Percentiles rank a stretch among this genome's conserved stretches.
phyloP scores from a whole-genome alignment of 2,329 filamentous ascomycete genomes.

The Exutisphaerella laricina region DNA sequence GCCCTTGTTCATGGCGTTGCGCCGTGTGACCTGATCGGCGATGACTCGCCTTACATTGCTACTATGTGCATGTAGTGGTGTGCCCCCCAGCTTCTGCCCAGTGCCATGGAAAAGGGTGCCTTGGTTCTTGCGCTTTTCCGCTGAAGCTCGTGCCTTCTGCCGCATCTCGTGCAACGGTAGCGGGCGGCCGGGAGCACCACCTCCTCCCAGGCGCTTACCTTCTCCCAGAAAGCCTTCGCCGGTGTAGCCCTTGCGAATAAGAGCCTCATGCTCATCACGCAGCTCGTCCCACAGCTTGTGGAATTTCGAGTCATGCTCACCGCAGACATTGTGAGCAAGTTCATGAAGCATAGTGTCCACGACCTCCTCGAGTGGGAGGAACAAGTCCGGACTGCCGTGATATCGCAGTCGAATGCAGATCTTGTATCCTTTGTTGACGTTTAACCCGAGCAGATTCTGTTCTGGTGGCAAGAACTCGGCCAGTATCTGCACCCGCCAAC shows the following conservation, averaged over 20 bases:
- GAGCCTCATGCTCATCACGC: conserved; percentile 73
- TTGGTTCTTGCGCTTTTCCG: conserved; percentile 58
- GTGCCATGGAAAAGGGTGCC: conserved; percentile 51
- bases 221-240: conserved; percentile 80
- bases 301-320: conserved; percentile 77
- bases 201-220: conserved; percentile 72
- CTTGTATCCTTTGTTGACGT: conserved; percentile 68
- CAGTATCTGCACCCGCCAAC: conserved; percentile 72
- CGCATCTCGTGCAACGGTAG: conserved; percentile 67
- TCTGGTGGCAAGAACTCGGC: conserved; percentile 80
- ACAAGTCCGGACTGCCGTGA: conserved; percentile 65
- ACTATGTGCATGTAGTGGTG: conserved; percentile 47
- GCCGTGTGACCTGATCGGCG: conserved; percentile 60
- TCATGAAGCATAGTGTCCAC: conserved; percentile 93
- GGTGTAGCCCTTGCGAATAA: conserved; percentile 76
- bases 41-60: conserved; percentile 68
- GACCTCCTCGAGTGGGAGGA: conserved; percentile 72
- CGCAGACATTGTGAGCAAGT: conserved; percentile 79
- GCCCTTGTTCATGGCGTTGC: conserved; percentile 62
- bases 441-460: conserved; percentile 68
- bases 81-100: conserved; percentile 68
- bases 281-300: conserved; percentile 85
- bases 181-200: conserved; percentile 45
- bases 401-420: conserved; percentile 81
- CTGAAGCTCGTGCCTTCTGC: conserved; percentile 61